Conservation (phyloP, 2,329 filamentous ascomycete species). For the Eutypa lata region DNA sequence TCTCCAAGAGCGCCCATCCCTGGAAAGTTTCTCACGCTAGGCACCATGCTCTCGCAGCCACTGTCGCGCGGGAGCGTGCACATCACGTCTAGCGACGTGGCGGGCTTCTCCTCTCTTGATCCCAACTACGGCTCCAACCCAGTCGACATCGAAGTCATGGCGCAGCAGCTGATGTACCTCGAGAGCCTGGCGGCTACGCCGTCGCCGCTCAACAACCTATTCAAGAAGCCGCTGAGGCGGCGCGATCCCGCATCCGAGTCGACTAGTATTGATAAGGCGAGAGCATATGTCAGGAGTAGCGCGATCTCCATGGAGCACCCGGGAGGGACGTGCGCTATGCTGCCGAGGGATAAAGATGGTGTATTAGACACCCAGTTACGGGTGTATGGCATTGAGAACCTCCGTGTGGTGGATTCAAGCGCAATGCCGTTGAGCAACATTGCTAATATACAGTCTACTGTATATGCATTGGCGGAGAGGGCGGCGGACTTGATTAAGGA, state of each 20-base stretch:
- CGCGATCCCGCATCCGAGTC: conserved; percentile 1
- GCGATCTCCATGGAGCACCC: neutral
- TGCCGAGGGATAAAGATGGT: neutral
- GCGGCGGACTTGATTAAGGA: neutral
- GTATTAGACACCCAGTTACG: neutral
- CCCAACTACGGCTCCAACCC: conserved; percentile 7
- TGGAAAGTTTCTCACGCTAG: conserved; percentile 3
- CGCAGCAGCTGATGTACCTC: conserved; percentile 8
- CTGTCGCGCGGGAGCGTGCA: conserved; percentile 11
- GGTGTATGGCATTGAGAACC: neutral
- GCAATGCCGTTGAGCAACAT: neutral
- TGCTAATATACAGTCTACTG: neutral
- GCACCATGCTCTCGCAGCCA: conserved; percentile 9
- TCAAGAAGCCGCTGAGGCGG: conserved; percentile 10
- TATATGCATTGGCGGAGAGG: neutral
- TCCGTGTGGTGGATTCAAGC: neutral
- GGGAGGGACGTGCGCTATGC: neutral
- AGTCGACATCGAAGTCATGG: conserved; percentile 6
- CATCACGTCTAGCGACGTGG: conserved; percentile 2
- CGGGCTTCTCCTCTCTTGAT: conserved; percentile 1
- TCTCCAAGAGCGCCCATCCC: no score
- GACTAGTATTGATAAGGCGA: neutral
- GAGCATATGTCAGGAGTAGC: neutral
- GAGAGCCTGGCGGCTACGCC: conserved; percentile 5
- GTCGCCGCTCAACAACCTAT: conserved; percentile 4